Evolutionary conservation across 75 land plant species (phyloP), one percentile per base, ranked within the genome.

Genomic region (Pinus albicaulis): DNA sequence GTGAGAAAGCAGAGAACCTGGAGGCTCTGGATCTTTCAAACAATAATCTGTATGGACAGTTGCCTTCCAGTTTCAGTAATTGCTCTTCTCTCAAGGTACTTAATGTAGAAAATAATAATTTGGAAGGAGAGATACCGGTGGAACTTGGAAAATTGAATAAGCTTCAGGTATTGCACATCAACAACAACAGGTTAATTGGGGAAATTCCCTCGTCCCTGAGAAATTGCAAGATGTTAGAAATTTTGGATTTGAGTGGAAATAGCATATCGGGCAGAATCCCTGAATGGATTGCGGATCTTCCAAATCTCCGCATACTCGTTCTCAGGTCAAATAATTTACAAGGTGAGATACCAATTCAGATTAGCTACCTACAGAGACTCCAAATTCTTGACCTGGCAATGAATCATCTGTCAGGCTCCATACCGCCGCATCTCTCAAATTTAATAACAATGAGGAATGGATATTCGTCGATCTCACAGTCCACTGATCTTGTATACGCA

Each of bases 351-450:
- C 36, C n/a, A 2, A 20, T 31, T 17, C 72, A 34, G 36, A n/a
- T 71, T 20, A 7, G 48, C 72, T 19, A 71, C 48, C 26, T 71
- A 10, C 52, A 71, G 23, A 38, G 36, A 25, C 23, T 71, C 6
- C 72, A 34, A 34, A 34, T 71, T 20, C 72, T 71, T 22, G 72
- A 71, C 52, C 11, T 71, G 23, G 36, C 72, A 34, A 71, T 38
- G 48, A 71, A 71, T n/a, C 7, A 17, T 24, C 22, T 71, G n/a
- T n/a, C 16, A n/a, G 72, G 72, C 1, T 13, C 36, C 5, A 34
- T 36, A 34, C 72, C 52, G 2, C 13, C 14, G 0, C 3, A 11
- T 38, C 23, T 71, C n/a, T 71, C 48, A 71, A 71, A n/a, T 13
- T 38, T 71, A 4, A 13, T 11, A 4, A 20, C 72, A 31, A 4